Percentiles rank a stretch among this genome's conserved stretches.
phyloP scores from a whole-genome alignment of 2,329 filamentous ascomycete species.

The Curvularia sp. region DNA sequence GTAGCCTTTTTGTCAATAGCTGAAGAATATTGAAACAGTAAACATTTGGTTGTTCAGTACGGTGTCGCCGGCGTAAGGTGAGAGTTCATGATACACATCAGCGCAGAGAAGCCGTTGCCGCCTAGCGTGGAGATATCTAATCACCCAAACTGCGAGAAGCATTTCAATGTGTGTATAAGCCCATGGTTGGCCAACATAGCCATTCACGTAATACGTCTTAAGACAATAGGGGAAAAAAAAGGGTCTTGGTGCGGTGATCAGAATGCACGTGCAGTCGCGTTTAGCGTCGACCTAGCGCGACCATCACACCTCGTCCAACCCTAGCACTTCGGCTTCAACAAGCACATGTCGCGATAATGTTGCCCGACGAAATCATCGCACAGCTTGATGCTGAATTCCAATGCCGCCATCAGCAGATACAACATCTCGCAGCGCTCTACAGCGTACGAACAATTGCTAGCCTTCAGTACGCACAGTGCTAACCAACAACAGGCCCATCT shows the following conservation, averaged over 20 bases:
- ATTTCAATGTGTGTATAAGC: not conserved
- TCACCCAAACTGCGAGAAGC: not conserved
- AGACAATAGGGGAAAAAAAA: not conserved
- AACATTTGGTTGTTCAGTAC: too few species aligned
- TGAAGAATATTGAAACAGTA: too few species aligned
- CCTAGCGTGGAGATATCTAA: not conserved
- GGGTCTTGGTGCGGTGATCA: not conserved
- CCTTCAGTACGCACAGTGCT: constrained; percentile 10
- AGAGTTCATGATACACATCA: not conserved
- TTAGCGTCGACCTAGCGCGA: constrained; percentile 26
- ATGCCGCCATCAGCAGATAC: constrained; percentile 58
- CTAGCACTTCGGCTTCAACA: constrained; percentile 6
- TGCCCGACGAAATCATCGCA: constrained; percentile 48
- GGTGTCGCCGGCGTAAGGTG: not conserved
- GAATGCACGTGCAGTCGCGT: constrained; percentile 35
- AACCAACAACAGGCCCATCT: constrained; percentile 61
- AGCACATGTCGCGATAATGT: constrained; percentile 35
- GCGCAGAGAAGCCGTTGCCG: not conserved
- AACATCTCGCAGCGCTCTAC: constrained; percentile 55
- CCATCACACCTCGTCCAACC: not conserved
- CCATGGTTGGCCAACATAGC: not conserved
- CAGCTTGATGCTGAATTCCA: constrained; percentile 50
- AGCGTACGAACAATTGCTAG: constrained; percentile 45
- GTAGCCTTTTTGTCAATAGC: not conserved
- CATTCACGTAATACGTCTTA: too few species aligned